phyloP scores from a whole-genome alignment of 2,329 filamentous ascomycete species.

The Botryotinia narcissicola region DNA sequence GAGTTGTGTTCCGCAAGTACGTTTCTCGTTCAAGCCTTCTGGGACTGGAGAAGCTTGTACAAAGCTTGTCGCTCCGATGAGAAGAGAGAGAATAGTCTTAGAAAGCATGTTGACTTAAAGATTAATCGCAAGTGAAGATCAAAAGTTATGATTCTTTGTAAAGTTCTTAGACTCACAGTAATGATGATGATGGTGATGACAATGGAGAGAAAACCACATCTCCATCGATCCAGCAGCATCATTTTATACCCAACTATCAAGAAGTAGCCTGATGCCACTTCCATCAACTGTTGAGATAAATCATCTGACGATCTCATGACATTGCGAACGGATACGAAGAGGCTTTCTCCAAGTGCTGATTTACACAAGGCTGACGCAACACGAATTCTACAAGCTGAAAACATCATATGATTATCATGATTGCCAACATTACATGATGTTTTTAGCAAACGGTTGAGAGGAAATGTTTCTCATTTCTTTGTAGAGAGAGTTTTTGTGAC shows the following conservation, averaged over 20 bases:
- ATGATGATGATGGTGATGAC: background rate
- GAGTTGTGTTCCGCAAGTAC: background rate
- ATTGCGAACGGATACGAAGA: background rate
- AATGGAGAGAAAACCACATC: background rate
- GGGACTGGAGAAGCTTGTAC: slow-evolving; percentile 11
- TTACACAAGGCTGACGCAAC: background rate
- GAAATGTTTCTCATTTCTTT: background rate
- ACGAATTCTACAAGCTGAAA: slow-evolving; percentile 11
- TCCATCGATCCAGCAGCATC: background rate
- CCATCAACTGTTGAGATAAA: background rate
- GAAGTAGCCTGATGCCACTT: background rate
- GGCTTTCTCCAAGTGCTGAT: slow-evolving; percentile 7
- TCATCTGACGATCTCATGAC: background rate
- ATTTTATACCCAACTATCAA: background rate
- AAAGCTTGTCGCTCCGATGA: slow-evolving; percentile 2
- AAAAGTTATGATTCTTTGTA: background rate
- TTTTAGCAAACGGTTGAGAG: background rate
- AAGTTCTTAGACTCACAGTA: background rate
- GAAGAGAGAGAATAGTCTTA: background rate
- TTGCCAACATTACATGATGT: background rate
- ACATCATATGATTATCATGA: slow-evolving; percentile 3
- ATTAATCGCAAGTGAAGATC: background rate
- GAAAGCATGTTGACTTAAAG: slow-evolving; percentile 4
- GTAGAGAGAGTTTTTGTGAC: background rate
- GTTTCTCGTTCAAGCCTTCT: slow-evolving; percentile 7